phyloP scores from a whole-genome alignment of 2,329 filamentous ascomycete species.

The Rhynchosporium secalis region DNA sequence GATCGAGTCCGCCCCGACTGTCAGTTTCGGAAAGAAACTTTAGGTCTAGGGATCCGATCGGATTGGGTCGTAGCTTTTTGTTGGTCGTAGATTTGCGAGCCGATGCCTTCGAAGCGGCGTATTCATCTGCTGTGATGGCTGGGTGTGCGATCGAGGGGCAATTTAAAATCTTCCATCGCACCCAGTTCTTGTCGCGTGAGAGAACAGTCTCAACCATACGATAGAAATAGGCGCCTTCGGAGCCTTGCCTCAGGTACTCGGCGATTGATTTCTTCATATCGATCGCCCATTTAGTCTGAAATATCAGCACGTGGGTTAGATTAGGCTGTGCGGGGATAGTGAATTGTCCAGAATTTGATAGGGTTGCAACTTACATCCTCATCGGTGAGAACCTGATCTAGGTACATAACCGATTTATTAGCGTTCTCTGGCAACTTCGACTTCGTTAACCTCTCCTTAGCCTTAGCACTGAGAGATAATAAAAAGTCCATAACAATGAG shows the following conservation, averaged over 20 bases:
- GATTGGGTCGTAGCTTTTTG: conserved; percentile 67
- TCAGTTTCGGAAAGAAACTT: conserved; percentile 74
- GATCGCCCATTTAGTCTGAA: conserved; percentile 77
- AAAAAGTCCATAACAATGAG: conserved; percentile 95
- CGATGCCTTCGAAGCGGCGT: conserved; percentile 66
- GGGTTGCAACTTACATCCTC: conserved; percentile 67
- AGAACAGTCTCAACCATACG: conserved; percentile 97
- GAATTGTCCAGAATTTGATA: background rate
- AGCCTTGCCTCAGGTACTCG: conserved; percentile 76
- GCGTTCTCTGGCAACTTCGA: conserved; percentile 56
- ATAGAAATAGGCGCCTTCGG: conserved; percentile 89
- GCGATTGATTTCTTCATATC: conserved; percentile 78
- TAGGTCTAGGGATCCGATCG: conserved; percentile 73
- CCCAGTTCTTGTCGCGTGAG: conserved; percentile 97
- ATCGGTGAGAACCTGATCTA: conserved; percentile 70
- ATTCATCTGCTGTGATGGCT: conserved; percentile 67
- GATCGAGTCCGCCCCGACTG: conserved; percentile 61
- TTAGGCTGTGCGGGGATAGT: background rate
- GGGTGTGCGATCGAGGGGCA: conserved; percentile 84
- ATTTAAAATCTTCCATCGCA: conserved; percentile 94
- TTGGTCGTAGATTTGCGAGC: conserved; percentile 67
- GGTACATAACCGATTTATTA: conserved; percentile 83
- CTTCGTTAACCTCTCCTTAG: conserved; percentile 75
- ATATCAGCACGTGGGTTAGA: conserved; percentile 2
- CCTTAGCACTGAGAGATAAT: conserved; percentile 79